phyloP scores from a whole-genome alignment of 768 basidiomycete genomes.

The Collybiopsis confluens region DNA sequence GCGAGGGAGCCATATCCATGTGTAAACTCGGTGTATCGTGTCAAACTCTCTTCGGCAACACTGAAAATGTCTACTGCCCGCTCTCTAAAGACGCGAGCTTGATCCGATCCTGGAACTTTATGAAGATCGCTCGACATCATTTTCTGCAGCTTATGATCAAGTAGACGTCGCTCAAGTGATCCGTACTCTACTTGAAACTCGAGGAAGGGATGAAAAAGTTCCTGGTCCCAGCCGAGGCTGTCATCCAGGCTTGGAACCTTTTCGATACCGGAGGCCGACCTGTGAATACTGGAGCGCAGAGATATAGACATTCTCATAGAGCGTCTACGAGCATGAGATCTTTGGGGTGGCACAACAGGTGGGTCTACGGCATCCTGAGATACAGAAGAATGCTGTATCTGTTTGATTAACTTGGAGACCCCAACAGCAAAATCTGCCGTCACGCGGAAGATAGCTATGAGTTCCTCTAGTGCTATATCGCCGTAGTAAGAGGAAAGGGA shows the following conservation, averaged over 20 bases:
- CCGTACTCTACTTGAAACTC: slow-evolving; percentile 87
- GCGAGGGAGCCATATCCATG: slow-evolving; percentile 83
- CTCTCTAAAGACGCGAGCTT: slow-evolving; percentile 69
- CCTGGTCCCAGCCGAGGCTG: slow-evolving; percentile 79
- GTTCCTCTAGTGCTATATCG: slow-evolving; percentile 55
- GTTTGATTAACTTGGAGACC: slow-evolving; percentile 75
- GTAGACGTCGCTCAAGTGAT: slow-evolving; percentile 64
- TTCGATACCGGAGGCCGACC: slow-evolving; percentile 20
- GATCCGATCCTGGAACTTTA: slow-evolving; percentile 35
- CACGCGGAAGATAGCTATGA: slow-evolving; percentile 66
- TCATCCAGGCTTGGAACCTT: slow-evolving; percentile 25
- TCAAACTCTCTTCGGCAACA: slow-evolving; percentile 75
- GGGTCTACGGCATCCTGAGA: slow-evolving; percentile 16
- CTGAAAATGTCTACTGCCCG: slow-evolving; percentile 70
- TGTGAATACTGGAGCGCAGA: slow-evolving; percentile 40
- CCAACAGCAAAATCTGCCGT: slow-evolving; percentile 81
- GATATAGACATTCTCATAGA: slow-evolving; percentile 67
- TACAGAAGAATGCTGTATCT: slow-evolving; percentile 42
- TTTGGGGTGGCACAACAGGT: slow-evolving; percentile 12
- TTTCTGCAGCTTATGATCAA: slow-evolving; percentile 55
- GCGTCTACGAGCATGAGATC: slow-evolving; percentile 41
- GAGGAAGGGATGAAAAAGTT: slow-evolving; percentile 91
- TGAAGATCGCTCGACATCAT: slow-evolving; percentile 40
- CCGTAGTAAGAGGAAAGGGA: slow-evolving; percentile 65
- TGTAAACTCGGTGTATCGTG: slow-evolving; percentile 74